Evolutionary conservation across 805 yeast species (phyloP), one percentile per base, ranked within the genome.

Genomic region (Wickerhamiella brachini): DNA sequence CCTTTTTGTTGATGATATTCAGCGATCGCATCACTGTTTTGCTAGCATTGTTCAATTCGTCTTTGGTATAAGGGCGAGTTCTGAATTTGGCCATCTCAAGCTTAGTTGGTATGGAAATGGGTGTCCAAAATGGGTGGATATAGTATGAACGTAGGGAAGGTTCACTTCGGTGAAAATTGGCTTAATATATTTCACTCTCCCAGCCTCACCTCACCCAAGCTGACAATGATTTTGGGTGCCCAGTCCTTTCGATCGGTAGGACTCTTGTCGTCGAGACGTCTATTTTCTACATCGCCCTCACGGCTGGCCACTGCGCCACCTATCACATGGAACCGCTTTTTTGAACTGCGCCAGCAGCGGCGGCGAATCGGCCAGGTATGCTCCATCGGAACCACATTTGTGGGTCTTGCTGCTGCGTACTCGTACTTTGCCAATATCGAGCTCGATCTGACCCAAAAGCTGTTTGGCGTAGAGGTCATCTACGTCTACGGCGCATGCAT

Each of bases 381-480:
- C 1, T 85, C 95, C 1, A 71, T 77, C 2, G 63, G 80, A 49
- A 79, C 95, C 2, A 83, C 89, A 0, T 50, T 84, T 9, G 59
- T 74, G 7, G 87, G 94, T 1, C 77, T 85, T 21, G 70, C 74
- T 13, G 62, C 74, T 5, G 81, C 97, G 1, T 85, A 89, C 79
- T 78, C 77, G 0, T 81, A 80, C 63, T 71, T 89, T 49, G 81
- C 95, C 26, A 83, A 84, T 58, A 71, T 84, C 57, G 93, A 86
- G 63, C 79, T 93, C 54, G 97, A 90, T 65, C 84, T 90, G 38
- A 87, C 95, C 44, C 85, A 86, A 64, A 76, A 80, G 54, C 75
- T 90, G 48, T 76, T 84, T 67, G 98, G 97, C 1, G 73, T 90
- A 54, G 97, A 93, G 63, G 87, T 95, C n/a, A 72, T 85, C 58